Percentiles rank a stretch among this genome's conserved stretches.
Evolutionary conservation across 1,284 basidiomycete genomes (phyloP).

Genomic region (Sanghuangporus sanghuang): DNA sequence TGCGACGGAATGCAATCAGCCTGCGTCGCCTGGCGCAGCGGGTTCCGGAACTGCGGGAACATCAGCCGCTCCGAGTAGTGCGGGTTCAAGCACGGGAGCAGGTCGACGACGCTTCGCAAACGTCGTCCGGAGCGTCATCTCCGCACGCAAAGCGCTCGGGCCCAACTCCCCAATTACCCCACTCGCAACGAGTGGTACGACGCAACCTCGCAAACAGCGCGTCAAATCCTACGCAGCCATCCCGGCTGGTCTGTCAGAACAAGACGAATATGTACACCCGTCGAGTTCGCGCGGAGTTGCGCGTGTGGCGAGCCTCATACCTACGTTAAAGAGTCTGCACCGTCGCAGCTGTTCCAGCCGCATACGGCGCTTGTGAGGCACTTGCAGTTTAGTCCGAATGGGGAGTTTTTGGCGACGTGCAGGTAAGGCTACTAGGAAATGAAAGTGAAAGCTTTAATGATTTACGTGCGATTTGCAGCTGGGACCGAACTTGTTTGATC

Average conservation of each 20-base stretch:
- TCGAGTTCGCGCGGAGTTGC: constrained; percentile 42
- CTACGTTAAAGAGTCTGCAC: constrained; percentile 51
- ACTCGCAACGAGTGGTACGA: not conserved
- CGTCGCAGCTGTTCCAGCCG: constrained; percentile 56
- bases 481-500: constrained; percentile 73
- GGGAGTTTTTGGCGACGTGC: constrained; percentile 65
- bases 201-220: constrained; percentile 31
- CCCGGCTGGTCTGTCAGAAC: constrained; percentile 23
- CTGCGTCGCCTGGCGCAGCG: not conserved
- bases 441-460: not conserved
- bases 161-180: constrained; percentile 1
- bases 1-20: constrained; percentile 15
- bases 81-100: not conserved
- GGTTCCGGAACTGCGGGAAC: not conserved
- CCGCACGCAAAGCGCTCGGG: constrained; percentile 14
- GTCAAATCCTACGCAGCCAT: constrained; percentile 37
- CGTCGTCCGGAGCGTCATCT: constrained; percentile 10
- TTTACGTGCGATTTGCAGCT: constrained; percentile 35
- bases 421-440: constrained; percentile 35
- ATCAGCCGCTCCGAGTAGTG: not conserved
- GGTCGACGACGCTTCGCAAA: constrained; percentile 6
- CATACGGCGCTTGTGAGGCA: constrained; percentile 64
- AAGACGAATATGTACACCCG: constrained; percentile 30
- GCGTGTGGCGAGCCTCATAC: constrained; percentile 50
- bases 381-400: constrained; percentile 68